These are phyloP conservation scores for Cyanidium caldarium DNA, from an alignment of 23 red algal species.

Conservation along the genomic window DNA sequence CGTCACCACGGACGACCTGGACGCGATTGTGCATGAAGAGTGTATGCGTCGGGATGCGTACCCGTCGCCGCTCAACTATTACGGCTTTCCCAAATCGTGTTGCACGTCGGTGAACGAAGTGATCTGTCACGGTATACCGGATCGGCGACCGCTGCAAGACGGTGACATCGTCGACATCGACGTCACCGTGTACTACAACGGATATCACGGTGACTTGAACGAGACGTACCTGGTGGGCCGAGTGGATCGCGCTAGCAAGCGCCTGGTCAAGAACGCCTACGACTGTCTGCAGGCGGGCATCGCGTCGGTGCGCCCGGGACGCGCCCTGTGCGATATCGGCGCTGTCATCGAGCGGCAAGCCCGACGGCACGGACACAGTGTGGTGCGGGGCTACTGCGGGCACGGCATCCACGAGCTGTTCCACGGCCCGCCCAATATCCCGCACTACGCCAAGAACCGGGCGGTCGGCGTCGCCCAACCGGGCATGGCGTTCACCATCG, in stretches of 20 bases:
- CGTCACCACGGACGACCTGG: slow-evolving; percentile 85
- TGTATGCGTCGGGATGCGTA: slow-evolving; percentile 54
- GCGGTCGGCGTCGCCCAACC: slow-evolving; percentile 53
- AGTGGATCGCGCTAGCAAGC: slow-evolving; percentile 19
- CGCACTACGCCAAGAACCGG: slow-evolving; percentile 80
- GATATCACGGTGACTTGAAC: slow-evolving; percentile 91
- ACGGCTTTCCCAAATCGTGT: slow-evolving; percentile 81
- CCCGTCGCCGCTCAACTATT: slow-evolving; percentile 88
- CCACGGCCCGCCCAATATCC: slow-evolving; percentile 85
- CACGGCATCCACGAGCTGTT: slow-evolving; percentile 78
- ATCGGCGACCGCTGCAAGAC: slow-evolving; percentile 55
- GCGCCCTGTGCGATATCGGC: slow-evolving; percentile 64
- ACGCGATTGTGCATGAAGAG: slow-evolving; percentile 56
- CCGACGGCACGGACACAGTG: slow-evolving; percentile 23
- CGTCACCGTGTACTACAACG: slow-evolving; percentile 71
- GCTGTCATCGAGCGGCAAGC: slow-evolving; percentile 53
- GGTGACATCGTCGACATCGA: slow-evolving; percentile 97
- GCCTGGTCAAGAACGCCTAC: slow-evolving; percentile 48
- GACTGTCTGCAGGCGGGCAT: slow-evolving; percentile 82
- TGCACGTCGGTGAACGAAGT: slow-evolving; percentile 97
- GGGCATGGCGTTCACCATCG: slow-evolving; percentile 75
- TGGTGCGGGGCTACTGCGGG: slow-evolving; percentile 84
- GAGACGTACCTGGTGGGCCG: slow-evolving; percentile 76
- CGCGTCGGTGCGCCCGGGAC: slow-evolving; percentile 43
- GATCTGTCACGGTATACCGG: slow-evolving; percentile 94